Base-by-base conservation (phyloP, 1,284 basidiomycete species). In the Trametes hirsuta region DNA sequence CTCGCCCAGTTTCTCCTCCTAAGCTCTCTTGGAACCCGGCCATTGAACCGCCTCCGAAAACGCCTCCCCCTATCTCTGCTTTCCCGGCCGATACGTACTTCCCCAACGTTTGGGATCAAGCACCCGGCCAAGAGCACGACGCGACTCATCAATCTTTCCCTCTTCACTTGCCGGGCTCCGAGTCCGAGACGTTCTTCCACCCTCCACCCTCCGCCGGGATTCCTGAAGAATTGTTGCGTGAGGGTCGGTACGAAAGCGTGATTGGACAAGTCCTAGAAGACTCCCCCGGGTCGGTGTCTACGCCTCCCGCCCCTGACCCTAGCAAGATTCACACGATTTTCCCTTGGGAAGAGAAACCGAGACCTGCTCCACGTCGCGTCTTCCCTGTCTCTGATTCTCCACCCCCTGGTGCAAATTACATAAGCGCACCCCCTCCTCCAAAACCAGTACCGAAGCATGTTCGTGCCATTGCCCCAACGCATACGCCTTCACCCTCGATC, bases 331-430 rank as follows among this genome's bases (percentile, higher is more conserved):
- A 88, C 65, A 78, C 83, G 24, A 81, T 97, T n/a, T 98, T 98
- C 73, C 95, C 96, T 8, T 98, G 96, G 96, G 96, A 98, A 73
- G 82, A 85, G 57, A 83, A 82, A 58, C 83, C 83, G 3, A 84
- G 90, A 47, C 80, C 81, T 45, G 69, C 80, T 57, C 87, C 93
- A 8, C 80, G 82, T 15, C 85, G 94, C 53, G 84, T 91, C 12
- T 95, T 95, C 72, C 94, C 94, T n/a, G 76, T 75, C 18, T 79
- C 84, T 25, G 87, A 90, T 56, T 77, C 81, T 10, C 85, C 87
- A 4, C 83, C 82, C 2, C 82, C 83, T n/a, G 66, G 66, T 37
- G 70, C 77, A 6, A 70, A 77, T 53, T 84, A 85, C 68, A 68
- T 84, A 73, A 80, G 59, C 37, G 58, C 61, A 21, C 59, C 62